Conservation (phyloP, 2,329 filamentous ascomycete genomes). For the Fonsecaea monophora region DNA sequence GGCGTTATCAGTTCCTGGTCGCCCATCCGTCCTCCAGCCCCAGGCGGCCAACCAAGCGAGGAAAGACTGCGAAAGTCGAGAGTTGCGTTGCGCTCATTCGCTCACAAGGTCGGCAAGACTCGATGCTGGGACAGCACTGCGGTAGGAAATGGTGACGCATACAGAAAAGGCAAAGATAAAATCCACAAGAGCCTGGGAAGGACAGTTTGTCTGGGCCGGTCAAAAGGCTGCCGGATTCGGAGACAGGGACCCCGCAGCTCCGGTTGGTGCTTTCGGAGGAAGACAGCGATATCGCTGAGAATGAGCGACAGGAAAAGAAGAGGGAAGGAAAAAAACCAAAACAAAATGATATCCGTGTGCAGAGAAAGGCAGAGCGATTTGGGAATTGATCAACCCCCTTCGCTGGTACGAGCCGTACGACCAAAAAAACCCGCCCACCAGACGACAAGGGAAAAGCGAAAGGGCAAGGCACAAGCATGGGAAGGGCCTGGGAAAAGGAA, state of each 20-base stretch:
- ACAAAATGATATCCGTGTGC: constrained; percentile 3
- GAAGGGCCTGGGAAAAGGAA: not conserved
- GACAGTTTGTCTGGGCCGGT: constrained; percentile 16
- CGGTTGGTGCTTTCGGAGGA: not conserved
- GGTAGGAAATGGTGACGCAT: constrained; percentile 27
- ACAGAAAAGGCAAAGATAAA: constrained; percentile 13
- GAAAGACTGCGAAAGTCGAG: not conserved
- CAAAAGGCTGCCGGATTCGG: constrained; percentile 19
- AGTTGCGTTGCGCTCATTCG: constrained; percentile 19
- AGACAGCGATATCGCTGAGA: constrained; percentile 4
- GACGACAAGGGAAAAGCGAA: constrained; percentile 5
- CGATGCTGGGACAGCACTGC: constrained; percentile 17
- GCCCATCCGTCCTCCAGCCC: constrained; percentile 20
- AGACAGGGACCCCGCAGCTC: constrained; percentile 20
- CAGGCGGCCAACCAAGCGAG: constrained; percentile 10
- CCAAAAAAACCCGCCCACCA: constrained; percentile 1
- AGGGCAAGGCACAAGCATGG: not conserved
- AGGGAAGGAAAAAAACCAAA: not conserved
- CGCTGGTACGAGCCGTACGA: constrained; percentile 18
- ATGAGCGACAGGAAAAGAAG: constrained; percentile 17
- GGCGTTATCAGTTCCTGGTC: constrained; percentile 29
- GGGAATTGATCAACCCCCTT: constrained; percentile 17
- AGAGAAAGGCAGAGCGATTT: constrained; percentile 8
- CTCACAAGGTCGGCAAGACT: constrained; percentile 14
- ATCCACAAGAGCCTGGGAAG: constrained; percentile 7